Conservation (phyloP, 192 early-diverging fungal genomes). For the Backusella westeae region DNA sequence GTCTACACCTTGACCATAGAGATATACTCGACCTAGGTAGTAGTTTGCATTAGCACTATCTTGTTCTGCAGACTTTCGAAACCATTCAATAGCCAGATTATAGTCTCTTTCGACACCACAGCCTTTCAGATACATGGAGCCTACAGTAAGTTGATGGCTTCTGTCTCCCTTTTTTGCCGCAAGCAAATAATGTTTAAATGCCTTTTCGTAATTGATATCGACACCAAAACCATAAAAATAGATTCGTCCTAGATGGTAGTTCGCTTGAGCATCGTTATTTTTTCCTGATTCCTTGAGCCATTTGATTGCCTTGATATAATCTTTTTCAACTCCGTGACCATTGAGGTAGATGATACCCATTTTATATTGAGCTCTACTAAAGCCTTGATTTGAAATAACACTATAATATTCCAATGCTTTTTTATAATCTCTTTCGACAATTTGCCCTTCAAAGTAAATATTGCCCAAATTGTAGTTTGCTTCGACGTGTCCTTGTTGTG, state of each 20-base stretch:
- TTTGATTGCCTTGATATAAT: not conserved
- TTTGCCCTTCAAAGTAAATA: not conserved
- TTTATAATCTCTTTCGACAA: not conserved
- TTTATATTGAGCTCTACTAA: not conserved
- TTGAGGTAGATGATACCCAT: not conserved
- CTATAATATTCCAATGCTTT: not conserved
- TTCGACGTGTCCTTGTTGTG: not conserved
- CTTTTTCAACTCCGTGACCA: not conserved
- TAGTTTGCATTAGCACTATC: not conserved
- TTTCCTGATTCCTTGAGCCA: not conserved
- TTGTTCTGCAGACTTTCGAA: not conserved
- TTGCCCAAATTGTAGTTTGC: not conserved
- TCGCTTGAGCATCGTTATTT: not conserved
- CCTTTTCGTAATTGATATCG: not conserved
- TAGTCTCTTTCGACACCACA: not conserved
- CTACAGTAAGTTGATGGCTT: not conserved
- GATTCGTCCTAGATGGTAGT: not conserved
- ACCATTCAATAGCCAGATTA: not conserved
- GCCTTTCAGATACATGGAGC: not conserved
- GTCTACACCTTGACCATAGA: not conserved
- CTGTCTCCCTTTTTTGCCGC: not conserved
- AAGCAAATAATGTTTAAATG: not conserved
- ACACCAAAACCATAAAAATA: not conserved
- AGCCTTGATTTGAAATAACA: not conserved
- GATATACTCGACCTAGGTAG: not conserved